Percentiles rank a stretch among this genome's conserved stretches.
Evolutionary conservation across 176 grass and related monocot species (phyloP).

Genomic region (Puya raimondii): DNA sequence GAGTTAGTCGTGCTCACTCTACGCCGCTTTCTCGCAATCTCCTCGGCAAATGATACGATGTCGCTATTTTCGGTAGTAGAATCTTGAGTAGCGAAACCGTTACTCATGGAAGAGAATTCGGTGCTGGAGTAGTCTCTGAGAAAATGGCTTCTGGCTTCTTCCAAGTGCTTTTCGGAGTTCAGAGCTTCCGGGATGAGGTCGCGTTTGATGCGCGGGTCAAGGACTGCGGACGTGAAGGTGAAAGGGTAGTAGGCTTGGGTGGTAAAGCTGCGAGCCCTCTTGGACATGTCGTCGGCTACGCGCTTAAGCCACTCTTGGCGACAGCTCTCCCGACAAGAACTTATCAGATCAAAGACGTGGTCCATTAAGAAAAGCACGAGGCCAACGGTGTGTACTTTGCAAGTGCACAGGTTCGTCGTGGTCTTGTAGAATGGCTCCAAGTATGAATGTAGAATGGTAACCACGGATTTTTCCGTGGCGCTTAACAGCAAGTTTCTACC

Average conservation of each 20-base stretch:
- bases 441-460: conserved; percentile 59
- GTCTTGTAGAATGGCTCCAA: conserved; percentile 91
- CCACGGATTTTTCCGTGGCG: conserved; percentile 41
- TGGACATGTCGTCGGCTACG: conserved; percentile 63
- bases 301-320: conserved; percentile 73
- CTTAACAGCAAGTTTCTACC: conserved; percentile 43
- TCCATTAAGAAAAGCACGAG: conserved; percentile 96
- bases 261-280: conserved; percentile 40
- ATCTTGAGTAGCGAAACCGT: conserved; percentile 39
- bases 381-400: conserved; percentile 69
- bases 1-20: conserved; percentile 47
- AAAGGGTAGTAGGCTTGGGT: conserved; percentile 60
- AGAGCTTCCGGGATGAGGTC: conserved; percentile 81
- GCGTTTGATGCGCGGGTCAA: conserved; percentile 80
- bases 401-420: conserved; percentile 77
- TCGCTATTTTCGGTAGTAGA: conserved; percentile 23
- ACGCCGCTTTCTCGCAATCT: conserved; percentile 76
- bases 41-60: conserved; percentile 87
- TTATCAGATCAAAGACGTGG: conserved; percentile 77
- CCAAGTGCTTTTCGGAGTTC: conserved; percentile 58
- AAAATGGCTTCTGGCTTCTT: conserved; percentile 71
- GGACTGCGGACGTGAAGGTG: conserved; percentile 80
- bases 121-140: conserved; percentile 62
- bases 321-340: conserved; percentile 29
- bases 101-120: conserved; percentile 36